Percentiles rank a stretch among this genome's conserved stretches.
These are phyloP conservation scores for Eimeria tenella DNA, from an alignment of 169 alveolate genomes.

Conservation along the genomic window DNA sequence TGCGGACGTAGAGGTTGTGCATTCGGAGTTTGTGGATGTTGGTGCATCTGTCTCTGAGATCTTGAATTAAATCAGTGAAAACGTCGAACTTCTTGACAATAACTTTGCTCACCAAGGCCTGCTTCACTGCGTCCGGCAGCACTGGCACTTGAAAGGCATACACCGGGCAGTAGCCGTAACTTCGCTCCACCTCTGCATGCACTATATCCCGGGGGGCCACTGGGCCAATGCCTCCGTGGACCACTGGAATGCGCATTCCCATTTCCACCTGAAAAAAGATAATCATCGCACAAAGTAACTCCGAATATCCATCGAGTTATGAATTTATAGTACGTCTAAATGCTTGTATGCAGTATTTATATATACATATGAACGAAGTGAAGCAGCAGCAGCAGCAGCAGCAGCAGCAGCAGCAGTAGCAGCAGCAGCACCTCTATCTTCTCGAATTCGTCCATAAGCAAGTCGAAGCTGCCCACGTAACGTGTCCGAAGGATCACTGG, in stretches of 20 bases:
- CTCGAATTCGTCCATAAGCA: conserved; percentile 88
- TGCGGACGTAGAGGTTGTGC: conserved; percentile 70
- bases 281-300: neutral
- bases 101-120: conserved; percentile 87
- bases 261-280: conserved; percentile 43
- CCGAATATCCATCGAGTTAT: no score
- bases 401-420: neutral
- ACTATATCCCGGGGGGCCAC: conserved; percentile 87
- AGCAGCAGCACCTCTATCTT: conserved; percentile 79
- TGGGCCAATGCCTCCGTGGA: conserved; percentile 93
- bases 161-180: conserved; percentile 87
- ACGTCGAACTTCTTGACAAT: conserved; percentile 86
- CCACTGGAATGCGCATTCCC: conserved; percentile 87
- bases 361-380: no score
- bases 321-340: no score
- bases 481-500: conserved; percentile 88
- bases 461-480: conserved; percentile 88
- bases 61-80: conserved; percentile 89
- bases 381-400: no score
- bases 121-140: conserved; percentile 88
- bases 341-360: no score
- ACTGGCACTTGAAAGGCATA: conserved; percentile 91
- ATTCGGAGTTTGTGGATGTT: conserved; percentile 48
- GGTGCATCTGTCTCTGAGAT: conserved; percentile 81
- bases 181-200: conserved; percentile 91